Percentiles rank a stretch among this genome's conserved stretches.
These are phyloP conservation scores for Termitomyces sp. DNA, from an alignment of 768 basidiomycete species.

Conservation along the genomic window DNA sequence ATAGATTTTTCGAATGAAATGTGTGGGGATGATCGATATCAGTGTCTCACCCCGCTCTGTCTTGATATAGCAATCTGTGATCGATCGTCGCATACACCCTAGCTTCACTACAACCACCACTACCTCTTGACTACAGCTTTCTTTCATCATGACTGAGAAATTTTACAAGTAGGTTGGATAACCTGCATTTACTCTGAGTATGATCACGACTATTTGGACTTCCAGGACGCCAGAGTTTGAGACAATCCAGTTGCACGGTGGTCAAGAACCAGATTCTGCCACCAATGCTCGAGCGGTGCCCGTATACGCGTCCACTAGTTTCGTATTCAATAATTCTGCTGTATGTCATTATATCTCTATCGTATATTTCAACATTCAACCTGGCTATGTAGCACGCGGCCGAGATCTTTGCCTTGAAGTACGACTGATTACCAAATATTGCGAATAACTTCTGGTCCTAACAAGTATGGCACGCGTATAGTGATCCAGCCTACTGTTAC, in stretches of 20 bases:
- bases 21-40: no score
- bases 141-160: background rate
- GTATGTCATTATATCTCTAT: background rate
- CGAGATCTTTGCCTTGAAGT: constrained; percentile 67
- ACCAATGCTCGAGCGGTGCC: constrained; percentile 77
- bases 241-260: constrained; percentile 78
- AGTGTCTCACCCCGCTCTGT: no score
- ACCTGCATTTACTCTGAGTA: background rate
- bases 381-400: constrained; percentile 54
- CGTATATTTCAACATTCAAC: background rate
- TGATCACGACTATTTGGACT: background rate
- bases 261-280: constrained; percentile 59
- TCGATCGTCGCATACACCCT: background rate
- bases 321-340: constrained; percentile 66
- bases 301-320: constrained; percentile 74
- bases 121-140: background rate
- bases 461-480: constrained; percentile 18
- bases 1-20: no score
- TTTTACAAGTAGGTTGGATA: background rate
- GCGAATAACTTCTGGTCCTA: background rate
- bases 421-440: background rate
- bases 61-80: background rate
- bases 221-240: constrained; percentile 68
- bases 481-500: constrained; percentile 60
- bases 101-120: background rate